phyloP scores from a whole-genome alignment of 345 rosid genomes.

The Arabidopsis arenosa region DNA sequence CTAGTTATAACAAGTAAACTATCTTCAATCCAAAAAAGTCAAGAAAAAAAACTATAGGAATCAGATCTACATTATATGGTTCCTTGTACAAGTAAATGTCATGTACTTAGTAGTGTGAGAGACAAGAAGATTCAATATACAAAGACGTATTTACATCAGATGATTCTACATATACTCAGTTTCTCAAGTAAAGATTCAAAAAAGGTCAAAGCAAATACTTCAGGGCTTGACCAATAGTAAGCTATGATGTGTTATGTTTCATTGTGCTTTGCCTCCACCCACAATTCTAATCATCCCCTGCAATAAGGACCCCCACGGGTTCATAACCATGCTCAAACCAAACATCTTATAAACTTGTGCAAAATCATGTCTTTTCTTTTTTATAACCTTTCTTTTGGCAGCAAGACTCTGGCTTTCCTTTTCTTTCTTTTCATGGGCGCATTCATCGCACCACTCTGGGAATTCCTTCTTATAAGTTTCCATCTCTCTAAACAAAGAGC shows the following conservation, averaged over 20 bases:
- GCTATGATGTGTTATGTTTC: conserved; percentile 4
- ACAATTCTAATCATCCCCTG: conserved; percentile 13
- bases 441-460: conserved; percentile 75
- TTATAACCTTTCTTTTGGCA: conserved; percentile 61
- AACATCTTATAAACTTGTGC: conserved; percentile 12
- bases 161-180: conserved; percentile 15
- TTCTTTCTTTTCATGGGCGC: conserved; percentile 58
- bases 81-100: not conserved
- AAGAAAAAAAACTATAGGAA: too few species aligned
- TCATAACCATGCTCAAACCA: conserved; percentile 15
- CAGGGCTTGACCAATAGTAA: not conserved
- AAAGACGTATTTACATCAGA: conserved; percentile 9
- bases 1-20: too few species aligned
- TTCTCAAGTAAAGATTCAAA: not conserved
- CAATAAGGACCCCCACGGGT: not conserved
- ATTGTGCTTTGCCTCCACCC: not conserved
- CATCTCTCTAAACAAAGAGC: conserved; percentile 72
- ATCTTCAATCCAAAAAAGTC: too few species aligned
- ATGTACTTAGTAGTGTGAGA: not conserved
- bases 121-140: not conserved
- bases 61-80: not conserved
- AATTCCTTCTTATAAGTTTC: conserved; percentile 70
- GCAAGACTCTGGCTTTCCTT: conserved; percentile 57
- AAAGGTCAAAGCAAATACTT: not conserved
- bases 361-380: not conserved